Base-by-base conservation (phyloP, 2,329 filamentous ascomycete species). In the Alternaria dauci region DNA sequence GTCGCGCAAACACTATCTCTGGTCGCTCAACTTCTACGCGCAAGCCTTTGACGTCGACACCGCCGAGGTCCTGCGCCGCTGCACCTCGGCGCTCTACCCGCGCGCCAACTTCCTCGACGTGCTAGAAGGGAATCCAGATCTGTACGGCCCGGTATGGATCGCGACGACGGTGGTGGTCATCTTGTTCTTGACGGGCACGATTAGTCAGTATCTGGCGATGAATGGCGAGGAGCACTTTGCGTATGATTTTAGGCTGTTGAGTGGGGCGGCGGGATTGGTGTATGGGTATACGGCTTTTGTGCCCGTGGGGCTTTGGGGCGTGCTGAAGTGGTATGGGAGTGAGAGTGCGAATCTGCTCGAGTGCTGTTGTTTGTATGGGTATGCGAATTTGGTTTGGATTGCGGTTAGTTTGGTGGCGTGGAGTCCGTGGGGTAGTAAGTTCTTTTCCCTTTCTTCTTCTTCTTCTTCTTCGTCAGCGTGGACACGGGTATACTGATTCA, bases 21-120 rank as follows among this genome's bases (percentile, higher is more conserved):
- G 95, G 95, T 89, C 89, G 46, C 84, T 98, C 64, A 88, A 89
- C 59, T 99, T 97, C 84, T 99, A 99, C 83, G 89, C 93, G 57
- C 95, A 97, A 82, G 98, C 95, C 87, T 99, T 99, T 82, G 95
- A 99, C 76, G 94, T 99, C 66, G 95, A 99, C 81, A 98, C 95
- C 1, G 89, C 87, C 61, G 92, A 95, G 54, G 94, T 99, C 20
- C 82, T 97, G 57, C 86, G 89, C 73, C 91, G 95, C 68, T 98
- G 95, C 81, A 89, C 89, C 79, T 91, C 93, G 1, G 90, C 94
- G n/a, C 83, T 98, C 39, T 97, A 91, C 80, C 95, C 95, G 46
- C 89, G 93, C 65, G 90, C 90, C 59, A 97, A 97, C 83, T 99
- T 99, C 81, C 89, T 99, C 65, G 95, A 99, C 76, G 93, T 98